Evolutionary conservation across 129 eudicot species (phyloP), one percentile per base, ranked within the genome.

Genomic region (Tanacetum coccineum): DNA sequence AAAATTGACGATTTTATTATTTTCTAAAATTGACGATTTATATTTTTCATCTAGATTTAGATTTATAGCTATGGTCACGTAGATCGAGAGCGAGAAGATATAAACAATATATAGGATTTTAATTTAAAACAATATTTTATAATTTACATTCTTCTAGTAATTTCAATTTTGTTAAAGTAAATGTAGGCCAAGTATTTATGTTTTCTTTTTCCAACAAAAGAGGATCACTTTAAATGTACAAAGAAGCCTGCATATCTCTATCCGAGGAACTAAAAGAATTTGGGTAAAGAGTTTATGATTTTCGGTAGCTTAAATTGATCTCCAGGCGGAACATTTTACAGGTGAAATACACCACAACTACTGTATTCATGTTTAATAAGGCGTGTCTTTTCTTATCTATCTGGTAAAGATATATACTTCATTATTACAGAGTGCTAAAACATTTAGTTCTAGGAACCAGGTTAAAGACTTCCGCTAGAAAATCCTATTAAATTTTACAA

Each of bases 381-480:
- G 42, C 2, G 9, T 36, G 9, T 36, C 9, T 0, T 62, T 62
- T 39, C 15, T 62, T 62, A 39, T 62, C 50, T 40, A 36, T 9
- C 9, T 39, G 14, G 66, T 36, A 36, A n/a, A 62, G 9, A 17
- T 4, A 39, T 62, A 0, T 40, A 62, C 51, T 62, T 8, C 28
- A 17, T 18, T 42, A 62, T 36, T 36, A 9, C 20, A 62, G 14
- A 62, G 28, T 40, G 50, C 67, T 62, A 40, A 42, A 62, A 30
- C 30, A 17, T 62, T 6, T 62, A 62, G 40, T 4, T 7, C 67
- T 62, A 62, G 49, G 42, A 40, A 36, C 50, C 67, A 36, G 50
- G 32, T 62, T 62, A 39, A 62, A 40, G 26, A 62, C 10, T 36
- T 36, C 42, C 15, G 30, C 30, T 39, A 62, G 67, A 49, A 62